These are phyloP conservation scores for Cercospora citrullina DNA, from an alignment of 2,329 filamentous ascomycete species.

Conservation along the genomic window DNA sequence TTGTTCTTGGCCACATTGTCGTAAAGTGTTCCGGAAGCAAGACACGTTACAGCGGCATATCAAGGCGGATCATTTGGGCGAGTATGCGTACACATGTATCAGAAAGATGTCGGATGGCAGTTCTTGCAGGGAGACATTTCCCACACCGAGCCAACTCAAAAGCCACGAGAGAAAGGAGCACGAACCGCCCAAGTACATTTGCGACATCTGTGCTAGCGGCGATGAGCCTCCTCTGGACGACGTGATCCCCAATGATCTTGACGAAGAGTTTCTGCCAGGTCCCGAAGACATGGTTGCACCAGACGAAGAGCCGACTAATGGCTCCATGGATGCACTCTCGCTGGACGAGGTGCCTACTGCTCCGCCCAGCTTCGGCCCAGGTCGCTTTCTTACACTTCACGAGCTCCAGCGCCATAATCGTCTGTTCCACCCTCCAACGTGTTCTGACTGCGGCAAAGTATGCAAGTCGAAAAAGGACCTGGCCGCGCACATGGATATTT, in stretches of 20 bases:
- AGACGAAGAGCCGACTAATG: conserved; percentile 17
- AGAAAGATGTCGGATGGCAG: conserved; percentile 54
- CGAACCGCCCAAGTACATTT: conserved; percentile 67
- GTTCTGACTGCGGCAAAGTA: conserved; percentile 69
- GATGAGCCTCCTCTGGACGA: conserved; percentile 10
- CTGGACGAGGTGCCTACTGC: conserved; percentile 35
- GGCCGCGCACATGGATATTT: conserved; percentile 73
- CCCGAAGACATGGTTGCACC: conserved; percentile 20
- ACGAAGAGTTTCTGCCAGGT: conserved; percentile 26
- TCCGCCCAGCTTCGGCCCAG: conserved; percentile 14
- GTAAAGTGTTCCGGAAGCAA: conserved; percentile 83
- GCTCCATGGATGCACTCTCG: conserved; percentile 21
- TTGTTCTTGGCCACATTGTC: conserved; percentile 61
- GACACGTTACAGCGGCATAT: conserved; percentile 83
- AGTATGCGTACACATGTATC: conserved; percentile 70
- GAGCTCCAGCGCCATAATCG: conserved; percentile 73
- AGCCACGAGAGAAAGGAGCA: conserved; percentile 72
- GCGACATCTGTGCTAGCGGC: conserved; percentile 64
- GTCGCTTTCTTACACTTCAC: conserved; percentile 66
- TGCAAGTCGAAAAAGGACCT: conserved; percentile 68
- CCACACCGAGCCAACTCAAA: conserved; percentile 69
- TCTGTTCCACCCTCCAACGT: conserved; percentile 69
- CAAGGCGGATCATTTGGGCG: conserved; percentile 69
- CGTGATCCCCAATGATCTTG: conserved; percentile 23
- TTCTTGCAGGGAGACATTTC: conserved; percentile 68